phyloP scores from a whole-genome alignment of 2,329 filamentous ascomycete genomes.

The Pseudophaeomoniella oleicola region DNA sequence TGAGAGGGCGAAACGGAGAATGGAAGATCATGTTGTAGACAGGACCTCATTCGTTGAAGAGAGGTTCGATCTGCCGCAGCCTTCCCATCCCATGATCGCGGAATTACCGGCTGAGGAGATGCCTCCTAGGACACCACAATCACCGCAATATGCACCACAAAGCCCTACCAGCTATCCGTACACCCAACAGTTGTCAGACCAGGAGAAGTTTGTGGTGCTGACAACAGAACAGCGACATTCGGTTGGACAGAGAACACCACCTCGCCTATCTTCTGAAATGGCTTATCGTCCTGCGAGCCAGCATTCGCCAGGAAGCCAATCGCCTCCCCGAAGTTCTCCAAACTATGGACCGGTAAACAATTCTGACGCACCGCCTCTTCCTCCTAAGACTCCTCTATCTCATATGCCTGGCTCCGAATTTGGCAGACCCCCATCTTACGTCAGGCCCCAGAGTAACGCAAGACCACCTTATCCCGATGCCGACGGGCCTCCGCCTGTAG shows the following conservation, averaged over 20 bases:
- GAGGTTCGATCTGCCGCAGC: constrained; percentile 11
- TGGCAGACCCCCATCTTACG: not conserved
- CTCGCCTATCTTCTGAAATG: constrained; percentile 9
- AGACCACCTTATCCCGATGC: constrained; percentile 63
- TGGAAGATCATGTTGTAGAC: constrained; percentile 29
- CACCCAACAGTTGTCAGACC: constrained; percentile 7
- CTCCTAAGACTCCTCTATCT: constrained; percentile 62
- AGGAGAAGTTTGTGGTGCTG: constrained; percentile 55
- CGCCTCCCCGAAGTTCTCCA: constrained; percentile 15
- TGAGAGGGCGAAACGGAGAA: constrained; percentile 56
- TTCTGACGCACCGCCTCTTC: constrained; percentile 48
- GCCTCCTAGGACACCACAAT: constrained; percentile 19
- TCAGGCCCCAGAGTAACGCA: constrained; percentile 6
- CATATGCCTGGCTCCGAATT: constrained; percentile 25
- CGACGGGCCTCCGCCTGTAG: constrained; percentile 66
- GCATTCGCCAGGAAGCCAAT: constrained; percentile 14
- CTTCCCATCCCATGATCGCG: constrained; percentile 32
- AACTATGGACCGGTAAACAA: constrained; percentile 20
- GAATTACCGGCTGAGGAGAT: constrained; percentile 46
- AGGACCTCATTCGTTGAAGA: constrained; percentile 10
- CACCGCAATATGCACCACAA: constrained; percentile 23
- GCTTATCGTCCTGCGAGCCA: constrained; percentile 21
- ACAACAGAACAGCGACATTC: constrained; percentile 39
- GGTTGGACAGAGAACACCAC: constrained; percentile 3
- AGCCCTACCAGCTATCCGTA: constrained; percentile 8